Conservation (phyloP, 2,329 filamentous ascomycete species). For the Cytospora piceae region DNA sequence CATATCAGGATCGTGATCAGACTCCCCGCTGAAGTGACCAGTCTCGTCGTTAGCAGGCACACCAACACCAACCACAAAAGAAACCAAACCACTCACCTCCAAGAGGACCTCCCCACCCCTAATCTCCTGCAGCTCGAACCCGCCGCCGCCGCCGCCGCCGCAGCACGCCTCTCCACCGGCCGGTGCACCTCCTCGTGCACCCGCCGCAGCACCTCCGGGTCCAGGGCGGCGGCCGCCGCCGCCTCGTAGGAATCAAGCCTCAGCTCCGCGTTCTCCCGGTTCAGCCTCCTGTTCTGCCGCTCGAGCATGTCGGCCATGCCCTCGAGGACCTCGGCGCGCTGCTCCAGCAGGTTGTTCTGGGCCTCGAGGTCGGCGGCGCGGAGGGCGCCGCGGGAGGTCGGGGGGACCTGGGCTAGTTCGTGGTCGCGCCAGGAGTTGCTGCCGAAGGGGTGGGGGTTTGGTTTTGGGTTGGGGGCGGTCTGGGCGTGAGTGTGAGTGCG, state of each 20-base stretch:
- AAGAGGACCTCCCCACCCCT: background rate
- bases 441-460: conserved; percentile 17
- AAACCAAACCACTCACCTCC: background rate
- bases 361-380: conserved; percentile 7
- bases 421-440: conserved; percentile 1
- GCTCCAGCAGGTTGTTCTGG: background rate
- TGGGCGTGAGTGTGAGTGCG: background rate
- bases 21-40: too few species aligned
- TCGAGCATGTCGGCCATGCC: conserved; percentile 3
- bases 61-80: too few species aligned
- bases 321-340: background rate
- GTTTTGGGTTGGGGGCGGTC: background rate
- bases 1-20: too few species aligned
- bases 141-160: background rate
- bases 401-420: background rate
- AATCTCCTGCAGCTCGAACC: background rate
- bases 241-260: background rate
- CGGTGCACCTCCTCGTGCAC: conserved; percentile 5
- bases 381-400: conserved; percentile 1
- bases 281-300: background rate
- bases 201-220: conserved; percentile 3
- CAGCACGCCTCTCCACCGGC: background rate
- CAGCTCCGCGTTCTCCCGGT: background rate
- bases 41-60: too few species aligned
- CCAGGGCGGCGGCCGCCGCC: background rate